Evolutionary conservation across 129 eudicot species (phyloP).

Genomic region (Rutidosis leptorrhynchoides): DNA sequence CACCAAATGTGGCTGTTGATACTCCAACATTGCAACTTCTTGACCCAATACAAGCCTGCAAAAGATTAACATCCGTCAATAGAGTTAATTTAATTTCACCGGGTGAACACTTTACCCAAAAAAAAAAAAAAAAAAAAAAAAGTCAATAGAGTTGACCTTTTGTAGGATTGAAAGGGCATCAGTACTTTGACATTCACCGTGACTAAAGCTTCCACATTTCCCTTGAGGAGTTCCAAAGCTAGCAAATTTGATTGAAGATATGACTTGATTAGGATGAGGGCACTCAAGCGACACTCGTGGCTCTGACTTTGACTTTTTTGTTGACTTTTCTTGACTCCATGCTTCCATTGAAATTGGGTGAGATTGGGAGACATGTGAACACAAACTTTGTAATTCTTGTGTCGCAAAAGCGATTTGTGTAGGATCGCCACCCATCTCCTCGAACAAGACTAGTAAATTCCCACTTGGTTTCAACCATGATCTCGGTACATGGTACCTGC

Average conservation of each 20-base stretch:
- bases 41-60: constrained; percentile 86
- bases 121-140: too few species aligned
- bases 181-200: constrained; percentile 72
- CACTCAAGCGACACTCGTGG: constrained; percentile 15
- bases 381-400: constrained; percentile 54
- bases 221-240: constrained; percentile 41
- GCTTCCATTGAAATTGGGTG: background rate
- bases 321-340: constrained; percentile 9
- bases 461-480: constrained; percentile 76
- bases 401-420: constrained; percentile 57
- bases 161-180: constrained; percentile 55
- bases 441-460: constrained; percentile 62
- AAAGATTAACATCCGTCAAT: background rate
- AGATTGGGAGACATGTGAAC: constrained; percentile 68
- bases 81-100: too few species aligned
- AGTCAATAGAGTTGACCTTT: constrained; percentile 43
- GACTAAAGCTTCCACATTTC: constrained; percentile 40
- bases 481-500: constrained; percentile 88
- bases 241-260: constrained; percentile 23
- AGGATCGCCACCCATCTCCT: constrained; percentile 91
- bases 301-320: background rate
- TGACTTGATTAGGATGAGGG: constrained; percentile 33
- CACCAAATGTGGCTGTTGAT: constrained; percentile 56
- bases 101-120: too few species aligned
- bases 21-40: constrained; percentile 71